Base-by-base conservation (phyloP, 164 flowering plant species). In the Tinospora cordifolia region DNA sequence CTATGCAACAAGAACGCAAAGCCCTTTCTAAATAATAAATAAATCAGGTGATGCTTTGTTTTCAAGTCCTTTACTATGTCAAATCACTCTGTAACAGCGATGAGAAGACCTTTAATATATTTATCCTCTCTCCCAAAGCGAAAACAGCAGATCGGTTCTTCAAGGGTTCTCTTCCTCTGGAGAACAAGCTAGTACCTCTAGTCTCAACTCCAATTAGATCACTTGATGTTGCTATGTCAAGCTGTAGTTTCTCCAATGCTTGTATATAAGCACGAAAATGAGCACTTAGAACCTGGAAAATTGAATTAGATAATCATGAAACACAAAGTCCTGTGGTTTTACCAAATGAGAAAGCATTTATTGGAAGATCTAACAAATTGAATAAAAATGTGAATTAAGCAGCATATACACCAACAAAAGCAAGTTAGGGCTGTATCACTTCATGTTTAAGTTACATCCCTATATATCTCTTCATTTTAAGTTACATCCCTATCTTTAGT, bases 251-350 rank as follows among this genome's bases (percentile, higher is more conserved):
- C 87, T 95, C 99, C 68, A 92, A 67, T 36, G 99, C 90, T 85
- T 89, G 98, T 65, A 95, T 90, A 80, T 95, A 95, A 62, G 98
- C 96, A 76, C 94, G 96, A 69, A 95, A 92, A 80, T 95, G 97
- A 49, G 98, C 91, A 83, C 97, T 88, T 54, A 95, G 77, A 73
- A 92, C 99, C 99, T 94, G 85, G 67, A 81, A 71, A 54, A 54
- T n/a, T 54, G 21, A 21, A 21, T 19, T n/a, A 8, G 46, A 34
- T 25, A 22, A 38, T 51, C 25, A 66, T 9, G 8, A 60, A 34
- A 70, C 19, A 46, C 46, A 12, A 26, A 26, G 54, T 17, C 58
- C 22, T 8, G 11, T 21, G 21, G 41, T 17, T 40, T 14, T 8
- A 27, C 30, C 47, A 63, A 13, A 59, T 10, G 13, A 67, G 41